Evolutionary conservation across 192 early-diverging fungal species (phyloP), one percentile per base, ranked within the genome.

Genomic region (Entrophospora sp.): DNA sequence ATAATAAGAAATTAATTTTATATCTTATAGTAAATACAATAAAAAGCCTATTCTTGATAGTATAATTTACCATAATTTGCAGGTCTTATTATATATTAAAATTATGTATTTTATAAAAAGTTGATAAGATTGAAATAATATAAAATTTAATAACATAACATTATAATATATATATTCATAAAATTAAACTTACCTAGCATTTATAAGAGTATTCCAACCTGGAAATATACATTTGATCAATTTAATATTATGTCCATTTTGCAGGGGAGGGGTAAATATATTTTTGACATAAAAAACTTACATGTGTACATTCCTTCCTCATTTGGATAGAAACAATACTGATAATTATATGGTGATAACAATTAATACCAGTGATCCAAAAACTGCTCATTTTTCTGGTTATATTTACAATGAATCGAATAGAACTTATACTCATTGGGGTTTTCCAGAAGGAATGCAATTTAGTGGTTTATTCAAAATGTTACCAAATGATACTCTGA

Each of bases 141-240:
- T 64, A 24, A 10, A 9, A 2, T 14, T 3, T 45, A 31, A 24
- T 32, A 40, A 52, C 25, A 44, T 25, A 7, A 36, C 8, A 8
- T 6, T 14, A 67, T 18, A 2, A 1, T n/a, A 49, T 56, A 13
- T 22, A 18, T 1, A 13, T 55, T n/a, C n/a, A n/a, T n/a, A n/a
- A n/a, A n/a, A n/a, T n/a, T n/a, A n/a, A n/a, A n/a, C n/a, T n/a
- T 66, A 79, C 85, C 87, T 77, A 38, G 85, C 88, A 66, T 89
- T 84, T 25, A 86, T 79, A 52, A 78, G 72, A 5, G 85, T 82
- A 67, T 89, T 91, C 91, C 91, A 92, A 63, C 83, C 85, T 67
- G 79, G 82, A 64, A 77, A 76, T 31, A 73, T 74, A 2, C 32
- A 28, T 5, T 65, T 36, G 4, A 51, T 48, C 27, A 20, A 20